Evolutionary conservation across 2,329 filamentous ascomycete species (phyloP).

Genomic region (Beauveria australis): DNA sequence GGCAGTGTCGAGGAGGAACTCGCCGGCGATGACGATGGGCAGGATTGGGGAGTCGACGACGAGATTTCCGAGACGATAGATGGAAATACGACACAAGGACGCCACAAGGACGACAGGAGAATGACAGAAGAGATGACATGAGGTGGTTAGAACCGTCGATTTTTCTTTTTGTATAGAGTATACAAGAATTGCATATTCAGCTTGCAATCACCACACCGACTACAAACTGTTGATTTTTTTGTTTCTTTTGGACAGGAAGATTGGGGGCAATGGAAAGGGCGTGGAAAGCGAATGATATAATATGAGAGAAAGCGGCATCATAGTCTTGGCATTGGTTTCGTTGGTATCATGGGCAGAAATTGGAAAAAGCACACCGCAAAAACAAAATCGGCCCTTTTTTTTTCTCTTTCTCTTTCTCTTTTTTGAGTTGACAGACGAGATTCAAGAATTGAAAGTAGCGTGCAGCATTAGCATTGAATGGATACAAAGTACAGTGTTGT

Average conservation of each 20-base stretch:
- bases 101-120: too few species aligned
- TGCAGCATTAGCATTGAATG: neutral
- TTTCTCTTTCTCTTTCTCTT: neutral
- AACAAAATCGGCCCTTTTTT: neutral
- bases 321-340: too few species aligned
- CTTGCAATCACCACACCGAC: neutral
- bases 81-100: neutral
- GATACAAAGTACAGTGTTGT: neutral
- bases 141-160: neutral
- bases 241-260: neutral
- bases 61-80: neutral
- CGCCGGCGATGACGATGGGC: constrained; percentile 18
- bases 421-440: neutral
- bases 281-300: too few species aligned
- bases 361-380: neutral
- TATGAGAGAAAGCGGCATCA: too few species aligned
- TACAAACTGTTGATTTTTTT: neutral
- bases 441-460: neutral
- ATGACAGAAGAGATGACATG: too few species aligned
- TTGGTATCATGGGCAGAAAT: too few species aligned
- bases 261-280: neutral
- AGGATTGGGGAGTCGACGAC: neutral
- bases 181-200: neutral
- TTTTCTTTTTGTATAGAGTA: neutral
- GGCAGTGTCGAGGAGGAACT: constrained; percentile 19